Evolutionary conservation across 208 protist species (phyloP).

Genomic region (Wallacemonas sp.): DNA sequence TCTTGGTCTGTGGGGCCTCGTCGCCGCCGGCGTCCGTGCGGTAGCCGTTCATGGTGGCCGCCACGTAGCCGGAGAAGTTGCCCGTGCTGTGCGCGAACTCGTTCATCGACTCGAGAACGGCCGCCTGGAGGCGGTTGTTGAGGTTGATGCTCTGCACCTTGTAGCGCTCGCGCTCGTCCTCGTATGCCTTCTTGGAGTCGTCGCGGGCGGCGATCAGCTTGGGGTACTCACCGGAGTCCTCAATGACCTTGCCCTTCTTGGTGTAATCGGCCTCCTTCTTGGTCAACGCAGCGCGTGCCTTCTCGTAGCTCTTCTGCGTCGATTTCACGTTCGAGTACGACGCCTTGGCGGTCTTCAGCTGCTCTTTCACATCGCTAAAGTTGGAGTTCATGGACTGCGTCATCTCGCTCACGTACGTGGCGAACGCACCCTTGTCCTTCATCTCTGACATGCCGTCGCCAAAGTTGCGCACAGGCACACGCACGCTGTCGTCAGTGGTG

Average conservation of each 20-base stretch:
- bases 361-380: slow-evolving; percentile 24
- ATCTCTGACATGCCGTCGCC: slow-evolving; percentile 53
- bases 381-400: slow-evolving; percentile 27
- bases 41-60: slow-evolving; percentile 47
- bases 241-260: slow-evolving; percentile 69
- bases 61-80: slow-evolving; percentile 51
- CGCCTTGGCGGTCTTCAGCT: slow-evolving; percentile 47
- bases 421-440: slow-evolving; percentile 53
- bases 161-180: slow-evolving; percentile 33
- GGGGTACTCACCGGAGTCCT: slow-evolving; percentile 42
- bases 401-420: slow-evolving; percentile 62
- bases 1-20: slow-evolving; percentile 14
- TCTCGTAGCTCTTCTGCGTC: slow-evolving; percentile 58
- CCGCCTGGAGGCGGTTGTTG: slow-evolving; percentile 20
- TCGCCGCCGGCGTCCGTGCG: slow-evolving; percentile 30
- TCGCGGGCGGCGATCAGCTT: slow-evolving; percentile 50
- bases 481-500: slow-evolving; percentile 21
- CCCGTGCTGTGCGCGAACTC: slow-evolving; percentile 51
- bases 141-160: slow-evolving; percentile 26
- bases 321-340: slow-evolving; percentile 29
- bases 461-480: slow-evolving; percentile 33
- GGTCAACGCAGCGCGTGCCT: slow-evolving; percentile 39
- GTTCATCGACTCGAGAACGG: slow-evolving; percentile 41
- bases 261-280: slow-evolving; percentile 66
- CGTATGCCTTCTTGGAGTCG: slow-evolving; percentile 36